Conservation (phyloP, 164 flowering plant genomes). For the Taxillus chinensis region DNA sequence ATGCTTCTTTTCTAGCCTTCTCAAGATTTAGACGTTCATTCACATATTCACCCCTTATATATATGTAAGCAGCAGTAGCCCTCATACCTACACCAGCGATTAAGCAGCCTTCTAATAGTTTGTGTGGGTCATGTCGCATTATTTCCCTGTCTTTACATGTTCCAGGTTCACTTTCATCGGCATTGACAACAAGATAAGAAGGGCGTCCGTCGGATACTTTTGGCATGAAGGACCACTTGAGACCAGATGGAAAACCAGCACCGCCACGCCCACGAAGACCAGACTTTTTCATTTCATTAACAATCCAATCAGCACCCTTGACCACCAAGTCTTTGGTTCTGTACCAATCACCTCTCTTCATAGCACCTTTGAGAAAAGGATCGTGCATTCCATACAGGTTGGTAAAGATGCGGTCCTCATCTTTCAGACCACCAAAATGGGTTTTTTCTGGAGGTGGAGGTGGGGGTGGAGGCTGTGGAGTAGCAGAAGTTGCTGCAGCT, state of each 20-base stretch:
- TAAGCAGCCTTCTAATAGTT: conserved; percentile 81
- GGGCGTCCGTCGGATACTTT: conserved; percentile 96
- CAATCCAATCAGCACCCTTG: conserved; percentile 96
- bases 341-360: conserved; percentile 94
- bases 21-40: conserved; percentile 77
- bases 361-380: conserved; percentile 90
- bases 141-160: conserved; percentile 95
- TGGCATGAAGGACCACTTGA: conserved; percentile 98
- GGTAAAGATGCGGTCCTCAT: conserved; percentile 95
- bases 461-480: conserved; percentile 90
- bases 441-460: conserved; percentile 97
- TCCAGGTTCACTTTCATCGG: conserved; percentile 99
- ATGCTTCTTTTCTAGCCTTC: conserved; percentile 78
- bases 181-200: conserved; percentile 93
- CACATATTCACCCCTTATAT: conserved; percentile 93
- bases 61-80: conserved; percentile 85
- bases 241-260: conserved; percentile 98
- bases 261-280: conserved; percentile 99
- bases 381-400: conserved; percentile 88
- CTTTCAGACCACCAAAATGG: conserved; percentile 91
- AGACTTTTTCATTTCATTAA: conserved; percentile 88
- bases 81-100: conserved; percentile 98
- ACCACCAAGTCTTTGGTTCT: conserved; percentile 84
- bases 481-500: conserved; percentile 45
- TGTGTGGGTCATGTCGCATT: conserved; percentile 97